These are phyloP conservation scores for Usnea hakonensis DNA, from an alignment of 495 filamentous ascomycete species.

Conservation along the genomic window DNA sequence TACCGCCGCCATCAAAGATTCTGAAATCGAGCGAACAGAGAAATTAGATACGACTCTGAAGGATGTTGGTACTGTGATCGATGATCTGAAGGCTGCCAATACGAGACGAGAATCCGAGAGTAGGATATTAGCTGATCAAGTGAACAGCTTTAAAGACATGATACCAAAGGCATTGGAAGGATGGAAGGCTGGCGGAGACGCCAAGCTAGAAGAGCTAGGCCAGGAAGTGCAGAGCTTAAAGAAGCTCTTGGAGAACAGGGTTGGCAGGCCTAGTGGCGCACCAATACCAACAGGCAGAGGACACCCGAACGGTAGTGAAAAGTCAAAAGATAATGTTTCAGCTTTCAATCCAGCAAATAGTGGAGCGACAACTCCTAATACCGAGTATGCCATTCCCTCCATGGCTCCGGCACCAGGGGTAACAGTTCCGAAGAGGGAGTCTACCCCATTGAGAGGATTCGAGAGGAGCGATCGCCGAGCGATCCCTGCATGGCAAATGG, in stretches of 20 bases:
- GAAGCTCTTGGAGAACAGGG: slow-evolving; percentile 71
- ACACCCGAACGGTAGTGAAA: slow-evolving; percentile 23
- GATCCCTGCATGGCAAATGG: slow-evolving; percentile 89
- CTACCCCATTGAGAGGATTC: slow-evolving; percentile 32
- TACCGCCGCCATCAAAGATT: slow-evolving; percentile 74
- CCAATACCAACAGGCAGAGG: slow-evolving; percentile 26
- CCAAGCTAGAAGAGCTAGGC: slow-evolving; percentile 72
- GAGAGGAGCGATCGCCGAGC: slow-evolving; percentile 45
- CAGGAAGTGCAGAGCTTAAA: slow-evolving; percentile 89
- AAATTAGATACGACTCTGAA: slow-evolving; percentile 73
- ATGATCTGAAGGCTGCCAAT: slow-evolving; percentile 69
- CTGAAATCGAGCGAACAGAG: slow-evolving; percentile 77
- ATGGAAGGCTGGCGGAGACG: slow-evolving; percentile 77
- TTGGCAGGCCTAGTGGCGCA: slow-evolving; percentile 43
- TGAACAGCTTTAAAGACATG: slow-evolving; percentile 68
- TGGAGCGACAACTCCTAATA: slow-evolving; percentile 26
- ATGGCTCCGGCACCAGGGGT: slow-evolving; percentile 31
- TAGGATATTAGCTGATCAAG: slow-evolving; percentile 75
- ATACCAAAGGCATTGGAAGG: slow-evolving; percentile 83
- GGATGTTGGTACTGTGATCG: slow-evolving; percentile 76
- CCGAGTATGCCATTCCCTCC: slow-evolving; percentile 28
- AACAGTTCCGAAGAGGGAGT: slow-evolving; percentile 32
- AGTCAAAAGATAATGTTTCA: slow-evolving; percentile 13
- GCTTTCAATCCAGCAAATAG: not conserved
- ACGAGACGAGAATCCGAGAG: slow-evolving; percentile 77